Evolutionary conservation across 805 yeast species (phyloP), one percentile per base, ranked within the genome.

Genomic region (Wickerhamomyces bisporus): DNA sequence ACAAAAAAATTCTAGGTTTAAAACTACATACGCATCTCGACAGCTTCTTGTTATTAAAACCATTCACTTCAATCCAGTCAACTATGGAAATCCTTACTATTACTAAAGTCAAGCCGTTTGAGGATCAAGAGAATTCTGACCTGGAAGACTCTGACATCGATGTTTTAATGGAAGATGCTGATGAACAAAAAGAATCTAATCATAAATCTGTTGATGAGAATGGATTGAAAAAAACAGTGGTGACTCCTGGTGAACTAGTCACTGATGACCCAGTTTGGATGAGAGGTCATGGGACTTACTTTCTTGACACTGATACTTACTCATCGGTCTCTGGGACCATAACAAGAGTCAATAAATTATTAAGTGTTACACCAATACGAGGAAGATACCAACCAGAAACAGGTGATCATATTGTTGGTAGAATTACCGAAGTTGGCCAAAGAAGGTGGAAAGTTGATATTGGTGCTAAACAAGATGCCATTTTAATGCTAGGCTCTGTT

Each of bases 201-300:
- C 50, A 54, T 4, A 56, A 49, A 8, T 21, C 24, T 21, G 24
- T 21, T 10, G 66, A 55, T 32, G 53, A 48, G 16, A 36, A 48
- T 15, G 56, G 53, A 10, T 42, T 61, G 14, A 61, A 60, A 32
- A 61, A 44, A 6, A 48, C 62, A 11, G 62, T 93, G 9, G 95
- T 91, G 15, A 87, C 97, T 1, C 98, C 98, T 0, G 98, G 98
- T 9, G 97, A 93, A 58, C 65, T 89, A 35, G 85, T 93, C n/a
- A 93, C 98, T 0, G 93, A 86, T 49, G 98, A 93, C 54, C 86
- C 96, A 6, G 73, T 81, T 3, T 93, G 98, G 97, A 93, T 93
- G 98, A 77, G 95, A 55, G 98, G 98, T 23, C 98, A 91, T 56
- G 98, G 98, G 6, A 93, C 98, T 0, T 93, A 87, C 58, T 77